These are phyloP conservation scores for Talaromyces sp. DNA, from an alignment of 2,329 filamentous ascomycete genomes.

Conservation along the genomic window DNA sequence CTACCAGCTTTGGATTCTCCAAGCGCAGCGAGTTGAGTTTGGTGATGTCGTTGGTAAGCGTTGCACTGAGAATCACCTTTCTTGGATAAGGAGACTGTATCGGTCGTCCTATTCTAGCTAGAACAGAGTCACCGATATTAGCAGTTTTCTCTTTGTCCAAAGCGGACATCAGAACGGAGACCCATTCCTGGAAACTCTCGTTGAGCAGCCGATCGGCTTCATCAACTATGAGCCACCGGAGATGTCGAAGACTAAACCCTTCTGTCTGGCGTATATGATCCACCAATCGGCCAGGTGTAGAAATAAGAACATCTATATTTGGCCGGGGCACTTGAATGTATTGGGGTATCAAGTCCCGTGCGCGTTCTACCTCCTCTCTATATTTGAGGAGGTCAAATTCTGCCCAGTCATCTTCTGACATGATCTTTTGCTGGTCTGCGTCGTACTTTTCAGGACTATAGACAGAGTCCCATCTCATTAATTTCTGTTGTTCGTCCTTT, in stretches of 20 bases:
- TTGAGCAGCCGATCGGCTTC: constrained; percentile 89
- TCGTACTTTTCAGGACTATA: constrained; percentile 63
- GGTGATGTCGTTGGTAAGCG: constrained; percentile 81
- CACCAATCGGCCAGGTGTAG: constrained; percentile 84
- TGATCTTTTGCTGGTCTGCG: constrained; percentile 39
- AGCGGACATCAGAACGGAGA: constrained; percentile 61
- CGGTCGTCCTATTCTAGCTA: constrained; percentile 34
- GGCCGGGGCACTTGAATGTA: constrained; percentile 64
- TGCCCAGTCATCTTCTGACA: constrained; percentile 44
- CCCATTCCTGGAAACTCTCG: constrained; percentile 90
- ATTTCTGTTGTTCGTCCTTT: constrained; percentile 55
- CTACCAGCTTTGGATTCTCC: constrained; percentile 66
- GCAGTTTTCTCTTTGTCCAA: constrained; percentile 53
- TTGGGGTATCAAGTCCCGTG: constrained; percentile 46
- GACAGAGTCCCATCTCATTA: constrained; percentile 60
- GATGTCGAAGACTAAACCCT: constrained; percentile 70
- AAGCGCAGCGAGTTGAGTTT: constrained; percentile 71
- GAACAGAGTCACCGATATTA: constrained; percentile 34
- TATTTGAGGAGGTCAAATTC: constrained; percentile 44
- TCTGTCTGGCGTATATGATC: constrained; percentile 82
- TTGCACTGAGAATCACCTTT: constrained; percentile 86
- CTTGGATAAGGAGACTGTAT: constrained; percentile 49
- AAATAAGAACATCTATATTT: constrained; percentile 81
- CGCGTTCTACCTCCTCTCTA: constrained; percentile 38
- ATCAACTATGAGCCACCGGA: constrained; percentile 87